A percentile compares a stretch with the other conserved stretches of the same genome.
phyloP scores from a whole-genome alignment of 2,329 filamentous ascomycete genomes.

The Talaromyces sp. region DNA sequence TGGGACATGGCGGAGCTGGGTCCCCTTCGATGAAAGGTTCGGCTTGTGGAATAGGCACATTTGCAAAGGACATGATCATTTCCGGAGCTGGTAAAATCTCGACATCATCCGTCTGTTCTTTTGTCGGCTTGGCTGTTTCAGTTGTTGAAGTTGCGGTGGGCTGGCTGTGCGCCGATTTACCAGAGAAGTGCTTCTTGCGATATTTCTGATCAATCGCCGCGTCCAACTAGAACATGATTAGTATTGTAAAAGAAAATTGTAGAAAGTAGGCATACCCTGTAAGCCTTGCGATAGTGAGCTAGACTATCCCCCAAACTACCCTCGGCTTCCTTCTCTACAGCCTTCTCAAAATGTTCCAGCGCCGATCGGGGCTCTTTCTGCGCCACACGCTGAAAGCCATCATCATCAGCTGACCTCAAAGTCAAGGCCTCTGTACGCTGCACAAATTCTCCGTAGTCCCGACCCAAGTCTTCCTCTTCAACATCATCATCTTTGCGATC shows the following conservation, averaged over 20 bases:
- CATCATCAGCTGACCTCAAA: slow-evolving; percentile 34
- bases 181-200: slow-evolving; percentile 85
- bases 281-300: slow-evolving; percentile 82
- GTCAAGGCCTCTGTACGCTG: slow-evolving; percentile 36
- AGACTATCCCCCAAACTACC: slow-evolving; percentile 88
- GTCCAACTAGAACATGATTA: slow-evolving; percentile 63
- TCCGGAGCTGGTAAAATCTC: slow-evolving; percentile 56
- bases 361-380: slow-evolving; percentile 65
- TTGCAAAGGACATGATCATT: slow-evolving; percentile 72
- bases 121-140: slow-evolving; percentile 56
- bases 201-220: slow-evolving; percentile 79
- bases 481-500: slow-evolving; percentile 41
- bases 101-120: slow-evolving; percentile 40
- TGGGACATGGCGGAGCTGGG: slow-evolving; percentile 72
- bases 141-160: slow-evolving; percentile 31
- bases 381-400: slow-evolving; percentile 33
- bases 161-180: slow-evolving; percentile 41
- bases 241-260: slow-evolving; percentile 20
- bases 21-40: slow-evolving; percentile 69
- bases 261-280: slow-evolving; percentile 57
- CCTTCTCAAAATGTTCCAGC: slow-evolving; percentile 87
- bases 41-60: slow-evolving; percentile 64
- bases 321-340: slow-evolving; percentile 80
- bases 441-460: slow-evolving; percentile 31
- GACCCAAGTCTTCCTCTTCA: slow-evolving; percentile 26